Percentiles rank a stretch among this genome's conserved stretches.
These are phyloP conservation scores for Hortiboletus rubellus DNA, from an alignment of 1,284 basidiomycete genomes.

Conservation along the genomic window DNA sequence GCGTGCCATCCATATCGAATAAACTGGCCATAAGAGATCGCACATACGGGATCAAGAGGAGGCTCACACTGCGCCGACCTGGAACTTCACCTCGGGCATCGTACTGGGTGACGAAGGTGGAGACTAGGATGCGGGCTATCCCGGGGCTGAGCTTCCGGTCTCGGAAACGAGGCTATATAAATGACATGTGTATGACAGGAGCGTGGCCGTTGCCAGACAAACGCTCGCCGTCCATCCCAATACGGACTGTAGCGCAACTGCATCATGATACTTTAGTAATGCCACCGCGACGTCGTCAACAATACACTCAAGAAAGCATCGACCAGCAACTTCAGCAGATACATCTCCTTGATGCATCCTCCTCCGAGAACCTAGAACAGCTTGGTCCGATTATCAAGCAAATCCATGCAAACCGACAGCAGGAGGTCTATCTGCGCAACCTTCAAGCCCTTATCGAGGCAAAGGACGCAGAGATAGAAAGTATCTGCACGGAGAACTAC, in stretches of 20 bases:
- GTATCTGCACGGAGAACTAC: slow-evolving; percentile 94
- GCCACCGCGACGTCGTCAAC: slow-evolving; percentile 70
- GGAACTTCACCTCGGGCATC: slow-evolving; percentile 51
- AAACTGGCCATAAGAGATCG: slow-evolving; percentile 43
- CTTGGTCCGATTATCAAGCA: slow-evolving; percentile 91
- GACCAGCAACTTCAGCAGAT: slow-evolving; percentile 86
- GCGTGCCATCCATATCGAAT: slow-evolving; percentile 80
- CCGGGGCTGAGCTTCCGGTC: neutral
- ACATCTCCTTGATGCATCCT: slow-evolving; percentile 81
- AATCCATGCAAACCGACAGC: slow-evolving; percentile 87
- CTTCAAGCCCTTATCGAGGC: slow-evolving; percentile 86
- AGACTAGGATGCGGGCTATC: neutral
- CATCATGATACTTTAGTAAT: slow-evolving; percentile 36
- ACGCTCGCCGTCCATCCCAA: slow-evolving; percentile 12
- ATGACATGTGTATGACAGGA: neutral
- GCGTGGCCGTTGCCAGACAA: slow-evolving; percentile 31
- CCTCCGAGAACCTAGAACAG: slow-evolving; percentile 90
- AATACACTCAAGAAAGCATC: slow-evolving; percentile 77
- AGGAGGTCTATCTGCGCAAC: slow-evolving; percentile 88
- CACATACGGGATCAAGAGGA: neutral
- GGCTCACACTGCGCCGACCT: slow-evolving; percentile 57
- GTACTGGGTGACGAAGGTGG: neutral
- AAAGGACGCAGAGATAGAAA: slow-evolving; percentile 96
- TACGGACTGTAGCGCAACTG: slow-evolving; percentile 8
- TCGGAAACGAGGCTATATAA: neutral